A percentile compares a stretch with the other conserved stretches of the same genome.
Conservation (phyloP, 345 rosid species). For the Dovyalis caffra region DNA sequence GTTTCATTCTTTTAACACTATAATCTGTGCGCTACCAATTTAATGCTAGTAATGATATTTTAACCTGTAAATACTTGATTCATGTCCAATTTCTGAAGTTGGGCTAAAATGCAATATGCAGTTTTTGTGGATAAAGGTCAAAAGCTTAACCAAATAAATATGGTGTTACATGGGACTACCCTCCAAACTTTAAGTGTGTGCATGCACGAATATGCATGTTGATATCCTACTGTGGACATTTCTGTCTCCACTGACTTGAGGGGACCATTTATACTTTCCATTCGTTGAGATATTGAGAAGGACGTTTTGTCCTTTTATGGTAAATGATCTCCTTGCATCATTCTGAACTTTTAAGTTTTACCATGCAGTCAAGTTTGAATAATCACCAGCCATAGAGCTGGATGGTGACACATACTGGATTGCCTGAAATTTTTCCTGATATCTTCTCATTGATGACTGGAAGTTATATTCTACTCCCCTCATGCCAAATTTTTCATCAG, state of each 20-base stretch:
- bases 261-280: not conserved
- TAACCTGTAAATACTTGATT: not conserved
- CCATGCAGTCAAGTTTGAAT: not conserved
- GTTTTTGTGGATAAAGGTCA: not conserved
- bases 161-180: not conserved
- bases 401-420: not conserved
- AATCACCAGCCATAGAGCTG: not conserved
- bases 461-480: not conserved
- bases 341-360: constrained; percentile 5
- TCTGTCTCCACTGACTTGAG: not conserved
- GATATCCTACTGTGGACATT: not conserved
- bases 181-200: not conserved
- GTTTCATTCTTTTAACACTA: not conserved
- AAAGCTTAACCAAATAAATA: not conserved
- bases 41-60: not conserved
- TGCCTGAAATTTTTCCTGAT: not conserved
- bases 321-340: not conserved
- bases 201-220: not conserved
- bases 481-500: not conserved
- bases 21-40: not conserved
- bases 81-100: not conserved
- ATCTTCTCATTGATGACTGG: not conserved
- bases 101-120: constrained; percentile 2
- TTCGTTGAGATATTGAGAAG: not conserved
- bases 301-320: not conserved